These are phyloP conservation scores for Apiotrichum sp. DNA, from an alignment of 1,284 basidiomycete species.

Conservation along the genomic window DNA sequence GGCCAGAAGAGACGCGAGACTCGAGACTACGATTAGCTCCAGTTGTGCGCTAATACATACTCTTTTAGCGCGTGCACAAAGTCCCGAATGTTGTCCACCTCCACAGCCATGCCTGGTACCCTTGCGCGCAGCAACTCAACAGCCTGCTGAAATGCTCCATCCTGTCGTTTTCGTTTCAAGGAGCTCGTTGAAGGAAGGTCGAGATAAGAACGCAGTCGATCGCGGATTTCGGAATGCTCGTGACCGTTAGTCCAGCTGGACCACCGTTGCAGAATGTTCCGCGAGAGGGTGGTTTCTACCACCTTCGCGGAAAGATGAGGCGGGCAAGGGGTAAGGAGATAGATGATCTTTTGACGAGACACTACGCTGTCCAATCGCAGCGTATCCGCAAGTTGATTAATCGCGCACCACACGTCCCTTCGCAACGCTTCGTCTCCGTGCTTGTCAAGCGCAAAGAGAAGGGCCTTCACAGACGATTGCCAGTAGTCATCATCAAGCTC, in stretches of 20 bases:
- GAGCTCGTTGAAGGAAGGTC: conserved; percentile 6
- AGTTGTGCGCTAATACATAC: background rate
- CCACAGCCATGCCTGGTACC: conserved; percentile 6
- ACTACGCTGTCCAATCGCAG: conserved; percentile 1
- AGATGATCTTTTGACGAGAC: conserved; percentile 1
- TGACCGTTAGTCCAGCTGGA: background rate
- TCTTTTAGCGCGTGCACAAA: background rate
- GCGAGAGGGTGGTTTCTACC: background rate
- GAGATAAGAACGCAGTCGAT: conserved; percentile 4
- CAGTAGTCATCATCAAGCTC: conserved; percentile 5
- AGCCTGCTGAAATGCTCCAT: background rate
- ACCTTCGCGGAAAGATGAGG: background rate
- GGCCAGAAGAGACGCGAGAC: background rate
- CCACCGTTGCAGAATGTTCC: conserved; percentile 3
- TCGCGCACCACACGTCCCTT: conserved; percentile 25
- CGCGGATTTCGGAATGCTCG: conserved; percentile 3
- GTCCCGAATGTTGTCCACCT: conserved; percentile 3
- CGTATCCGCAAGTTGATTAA: background rate
- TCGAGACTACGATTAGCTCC: conserved; percentile 1
- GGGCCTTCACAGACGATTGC: conserved; percentile 4
- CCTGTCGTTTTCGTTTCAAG: conserved; percentile 11
- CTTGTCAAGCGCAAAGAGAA: conserved; percentile 7
- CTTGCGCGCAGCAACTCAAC: conserved; percentile 7
- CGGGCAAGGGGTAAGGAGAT: conserved; percentile 2
- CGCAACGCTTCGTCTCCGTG: conserved; percentile 11